Conservation (phyloP, 208 protist genomes). For the Leishmania tarentolae region DNA sequence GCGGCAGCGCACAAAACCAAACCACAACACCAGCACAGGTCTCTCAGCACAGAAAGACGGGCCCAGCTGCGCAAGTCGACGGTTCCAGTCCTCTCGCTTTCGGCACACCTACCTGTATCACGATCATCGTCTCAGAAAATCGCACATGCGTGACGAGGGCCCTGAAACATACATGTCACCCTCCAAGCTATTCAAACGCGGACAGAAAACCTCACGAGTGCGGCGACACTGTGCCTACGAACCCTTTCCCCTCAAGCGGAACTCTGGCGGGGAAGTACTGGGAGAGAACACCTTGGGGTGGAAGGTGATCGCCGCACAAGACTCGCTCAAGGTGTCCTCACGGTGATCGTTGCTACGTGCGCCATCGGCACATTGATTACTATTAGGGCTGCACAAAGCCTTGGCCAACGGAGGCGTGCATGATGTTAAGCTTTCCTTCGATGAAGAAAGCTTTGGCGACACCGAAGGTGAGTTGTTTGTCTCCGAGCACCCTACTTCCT, state of each 20-base stretch:
- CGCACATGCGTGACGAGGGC: background rate
- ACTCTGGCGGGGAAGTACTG: background rate
- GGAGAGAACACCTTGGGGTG: slow-evolving; percentile 2
- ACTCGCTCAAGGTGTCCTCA: background rate
- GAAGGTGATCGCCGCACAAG: background rate
- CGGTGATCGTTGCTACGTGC: background rate
- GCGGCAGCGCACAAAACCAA: background rate
- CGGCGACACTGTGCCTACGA: background rate
- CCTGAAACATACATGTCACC: background rate
- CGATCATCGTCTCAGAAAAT: background rate
- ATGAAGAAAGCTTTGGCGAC: background rate
- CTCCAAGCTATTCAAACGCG: background rate
- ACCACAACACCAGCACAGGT: background rate
- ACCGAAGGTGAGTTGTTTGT: background rate
- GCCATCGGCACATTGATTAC: background rate
- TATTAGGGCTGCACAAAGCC: background rate
- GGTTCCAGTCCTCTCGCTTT: background rate
- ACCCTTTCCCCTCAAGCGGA: background rate
- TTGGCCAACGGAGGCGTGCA: background rate
- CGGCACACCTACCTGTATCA: background rate
- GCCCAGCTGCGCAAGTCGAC: background rate
- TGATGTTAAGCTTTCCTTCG: background rate
- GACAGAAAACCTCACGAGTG: background rate
- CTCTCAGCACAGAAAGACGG: background rate
- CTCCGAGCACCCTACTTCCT: background rate